Base-by-base conservation (phyloP, 2,329 filamentous ascomycete species). In the Penicillium sp. region DNA sequence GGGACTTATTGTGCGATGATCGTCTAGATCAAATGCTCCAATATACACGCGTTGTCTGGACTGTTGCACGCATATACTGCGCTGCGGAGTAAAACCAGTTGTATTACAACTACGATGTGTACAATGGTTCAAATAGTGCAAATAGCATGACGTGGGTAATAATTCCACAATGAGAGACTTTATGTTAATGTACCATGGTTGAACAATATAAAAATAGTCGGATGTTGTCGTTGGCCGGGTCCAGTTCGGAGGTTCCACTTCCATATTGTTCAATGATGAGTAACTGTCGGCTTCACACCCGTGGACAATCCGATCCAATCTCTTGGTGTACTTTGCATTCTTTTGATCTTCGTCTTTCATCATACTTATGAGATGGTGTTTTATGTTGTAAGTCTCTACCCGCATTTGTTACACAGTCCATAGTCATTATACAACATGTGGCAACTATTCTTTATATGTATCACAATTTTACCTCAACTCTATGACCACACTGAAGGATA, bases 11-110 rank as follows among this genome's bases (percentile, higher is more conserved):
- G 1, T 33, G n/a, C 4, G n/a, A 12, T 35, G 2, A 49, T 35
- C 2, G 3, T 25, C 12, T 25, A 25, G 6, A 9, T 59, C 37
- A 52, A 31, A 38, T 43, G 12, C 29, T 33, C 40, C 41, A n/a
- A 53, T 51, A 25, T 40, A 64, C 54, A 54, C 51, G 54, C 51
- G 42, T 64, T 48, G 42, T 50, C 40, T 46, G 35, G 50, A 50
- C 19, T 40, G 15, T 55, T 52, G 53, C 29, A 51, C 40, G 54
- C 21, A 23, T 37, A n/a, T n/a, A 46, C 19, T 47, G 43, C 3
- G 1, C 19, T 47, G 43, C 3, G 1, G 21, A 25, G 15, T 23
- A 35, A 12, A 23, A 13, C 6, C 12, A 31, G 17, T 25, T 15
- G 6, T 31, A 46, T 5, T 12, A n/a, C 17, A 25, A 17, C 33